A percentile compares a stretch with the other conserved stretches of the same genome.
Evolutionary conservation across 139 green algal species (phyloP).

Genomic region (Micractinium sp.): DNA sequence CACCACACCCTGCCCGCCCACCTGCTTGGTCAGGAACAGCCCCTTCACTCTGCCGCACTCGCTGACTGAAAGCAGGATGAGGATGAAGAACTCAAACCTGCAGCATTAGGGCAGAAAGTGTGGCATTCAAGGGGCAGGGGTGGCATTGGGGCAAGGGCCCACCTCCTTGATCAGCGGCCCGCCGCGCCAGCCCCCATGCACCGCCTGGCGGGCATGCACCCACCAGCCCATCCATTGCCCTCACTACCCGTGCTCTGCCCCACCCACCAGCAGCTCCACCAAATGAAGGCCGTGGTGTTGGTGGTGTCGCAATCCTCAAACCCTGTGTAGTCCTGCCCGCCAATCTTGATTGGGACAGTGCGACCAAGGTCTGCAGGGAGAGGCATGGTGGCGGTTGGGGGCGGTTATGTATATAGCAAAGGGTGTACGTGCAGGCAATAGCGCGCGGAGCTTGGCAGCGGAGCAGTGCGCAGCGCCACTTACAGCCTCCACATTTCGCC

Average conservation of each 20-base stretch:
- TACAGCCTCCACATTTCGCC: constrained; percentile 16
- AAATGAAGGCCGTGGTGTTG: constrained; percentile 16
- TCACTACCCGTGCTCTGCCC: too few relatives aligned
- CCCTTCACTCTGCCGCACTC: constrained; percentile 6
- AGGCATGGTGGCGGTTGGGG: background rate
- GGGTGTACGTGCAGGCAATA: background rate
- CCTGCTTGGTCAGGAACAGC: constrained; percentile 24
- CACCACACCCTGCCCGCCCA: background rate
- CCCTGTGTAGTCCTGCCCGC: background rate
- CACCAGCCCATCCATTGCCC: too few relatives aligned
- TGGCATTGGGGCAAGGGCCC: too few relatives aligned
- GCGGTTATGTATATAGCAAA: background rate
- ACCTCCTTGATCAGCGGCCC: background rate
- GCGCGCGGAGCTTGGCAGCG: background rate
- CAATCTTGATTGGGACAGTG: background rate
- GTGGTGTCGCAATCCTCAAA: constrained; percentile 9
- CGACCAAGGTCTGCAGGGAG: background rate
- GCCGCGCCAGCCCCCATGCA: background rate
- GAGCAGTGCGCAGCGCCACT: background rate
- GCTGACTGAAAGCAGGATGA: constrained; percentile 27
- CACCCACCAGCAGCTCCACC: constrained; percentile 1
- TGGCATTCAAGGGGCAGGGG: too few relatives aligned
- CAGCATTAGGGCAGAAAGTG: background rate
- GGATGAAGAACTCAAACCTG: constrained; percentile 36
- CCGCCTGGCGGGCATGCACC: too few relatives aligned